phyloP scores from a whole-genome alignment of 2,329 filamentous ascomycete genomes.

The Pseudocercospora eumusae region DNA sequence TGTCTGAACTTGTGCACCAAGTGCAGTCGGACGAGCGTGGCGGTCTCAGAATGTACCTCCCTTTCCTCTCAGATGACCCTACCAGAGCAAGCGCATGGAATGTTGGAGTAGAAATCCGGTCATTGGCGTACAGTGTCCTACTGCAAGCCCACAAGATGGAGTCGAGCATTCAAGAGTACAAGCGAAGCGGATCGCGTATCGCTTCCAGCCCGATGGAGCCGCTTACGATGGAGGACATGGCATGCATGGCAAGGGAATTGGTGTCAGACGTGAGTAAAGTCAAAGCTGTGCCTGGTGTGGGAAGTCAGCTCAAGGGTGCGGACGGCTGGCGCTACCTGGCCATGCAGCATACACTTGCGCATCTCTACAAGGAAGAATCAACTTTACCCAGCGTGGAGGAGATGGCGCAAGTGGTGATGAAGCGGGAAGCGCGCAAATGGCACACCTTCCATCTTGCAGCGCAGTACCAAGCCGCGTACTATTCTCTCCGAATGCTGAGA shows the following conservation, averaged over 20 bases:
- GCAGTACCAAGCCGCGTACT: conserved; percentile 46
- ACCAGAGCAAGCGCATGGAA: conserved; percentile 48
- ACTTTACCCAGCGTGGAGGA: conserved; percentile 29
- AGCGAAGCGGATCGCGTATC: conserved; percentile 40
- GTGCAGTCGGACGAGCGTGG: conserved; percentile 35
- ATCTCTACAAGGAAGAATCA: conserved; percentile 19
- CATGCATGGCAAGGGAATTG: conserved; percentile 5
- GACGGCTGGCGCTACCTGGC: conserved; percentile 30
- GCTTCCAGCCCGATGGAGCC: conserved; percentile 22
- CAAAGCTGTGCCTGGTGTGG: background rate
- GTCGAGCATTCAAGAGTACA: conserved; percentile 42
- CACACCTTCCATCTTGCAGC: conserved; percentile 44
- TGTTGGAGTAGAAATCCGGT: conserved; percentile 41
- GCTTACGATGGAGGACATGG: conserved; percentile 2
- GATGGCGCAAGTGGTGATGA: conserved; percentile 32
- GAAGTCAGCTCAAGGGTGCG: background rate
- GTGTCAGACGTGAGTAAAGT: conserved; percentile 11
- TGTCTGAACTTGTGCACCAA: conserved; percentile 52
- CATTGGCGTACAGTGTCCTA: conserved; percentile 44
- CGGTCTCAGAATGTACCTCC: conserved; percentile 60
- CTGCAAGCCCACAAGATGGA: conserved; percentile 20
- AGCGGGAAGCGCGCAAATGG: conserved; percentile 42
- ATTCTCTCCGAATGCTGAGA: conserved; percentile 47
- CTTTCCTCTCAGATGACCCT: conserved; percentile 58
- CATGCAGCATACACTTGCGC: conserved; percentile 25